phyloP scores from a whole-genome alignment of 108 stramenopile genomes.

The Cyclotella atomus region DNA sequence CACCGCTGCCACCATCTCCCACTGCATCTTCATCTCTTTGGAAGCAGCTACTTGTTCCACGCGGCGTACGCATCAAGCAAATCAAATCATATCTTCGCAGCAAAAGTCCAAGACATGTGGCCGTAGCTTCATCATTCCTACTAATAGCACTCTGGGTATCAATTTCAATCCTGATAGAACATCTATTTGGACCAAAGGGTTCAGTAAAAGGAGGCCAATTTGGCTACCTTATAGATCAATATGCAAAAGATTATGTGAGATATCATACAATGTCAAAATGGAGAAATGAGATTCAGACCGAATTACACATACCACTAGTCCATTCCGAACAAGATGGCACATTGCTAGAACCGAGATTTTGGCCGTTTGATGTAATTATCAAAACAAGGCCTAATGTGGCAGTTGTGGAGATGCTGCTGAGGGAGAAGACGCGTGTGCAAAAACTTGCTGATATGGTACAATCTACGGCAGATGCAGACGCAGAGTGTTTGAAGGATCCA shows the following conservation, averaged over 20 bases:
- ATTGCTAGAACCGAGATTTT: conserved; percentile 29
- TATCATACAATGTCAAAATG: conserved; percentile 45
- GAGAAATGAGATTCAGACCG: conserved; percentile 30
- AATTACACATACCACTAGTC: conserved; percentile 33
- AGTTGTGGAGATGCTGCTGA: conserved; percentile 45
- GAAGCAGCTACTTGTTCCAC: not conserved
- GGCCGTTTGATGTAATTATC: conserved; percentile 29
- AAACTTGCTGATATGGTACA: conserved; percentile 18
- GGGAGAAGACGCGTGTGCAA: conserved; percentile 28
- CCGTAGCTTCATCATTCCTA: conserved; percentile 1
- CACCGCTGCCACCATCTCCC: not conserved
- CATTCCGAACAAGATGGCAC: conserved; percentile 31
- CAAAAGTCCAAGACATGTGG: conserved; percentile 14
- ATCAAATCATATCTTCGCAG: conserved; percentile 6
- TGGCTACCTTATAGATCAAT: conserved; percentile 36
- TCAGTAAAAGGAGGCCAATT: conserved; percentile 41
- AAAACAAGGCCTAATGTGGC: conserved; percentile 31
- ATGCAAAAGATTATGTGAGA: conserved; percentile 30
- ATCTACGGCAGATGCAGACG: not conserved
- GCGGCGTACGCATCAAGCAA: conserved; percentile 8
- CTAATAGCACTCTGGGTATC: not conserved
- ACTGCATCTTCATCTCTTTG: not conserved
- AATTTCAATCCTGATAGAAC: not conserved
- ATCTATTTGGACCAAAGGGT: conserved; percentile 28
- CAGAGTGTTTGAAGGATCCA: conserved; percentile 15